Evolutionary conservation across 1,284 basidiomycete species (phyloP), one percentile per base, ranked within the genome.

Genomic region (Crepidotus sp.): DNA sequence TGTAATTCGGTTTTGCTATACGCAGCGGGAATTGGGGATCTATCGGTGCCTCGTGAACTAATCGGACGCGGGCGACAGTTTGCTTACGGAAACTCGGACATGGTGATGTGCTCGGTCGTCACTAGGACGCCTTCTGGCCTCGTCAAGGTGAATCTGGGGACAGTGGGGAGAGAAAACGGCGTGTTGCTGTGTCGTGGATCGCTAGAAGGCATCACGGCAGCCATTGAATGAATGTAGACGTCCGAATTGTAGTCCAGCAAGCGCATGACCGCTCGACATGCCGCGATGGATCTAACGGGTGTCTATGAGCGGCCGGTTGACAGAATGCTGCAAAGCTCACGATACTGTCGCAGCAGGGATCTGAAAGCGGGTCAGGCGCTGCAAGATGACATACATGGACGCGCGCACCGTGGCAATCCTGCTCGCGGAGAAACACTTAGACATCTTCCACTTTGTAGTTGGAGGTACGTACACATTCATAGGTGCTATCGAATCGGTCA

Each of bases 281-380:
- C 76, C 17, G 79, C 76, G 38, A 80, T 76, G 7, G 74, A 68
- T 21, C 76, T 80, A 50, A 24, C 45, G 32, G 37, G 21, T 13
- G 40, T 41, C 38, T 29, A 42, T 46, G 35, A 44, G 39, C 24
- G 41, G 26, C 24, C 37, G 37, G 33, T n/a, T 15, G 13, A 14
- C 25, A 36, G 19, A 18, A 15, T 26, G 38, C 18, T 39, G 42
- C 17, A 55, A 22, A 22, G 3, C 72, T 51, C 61, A 82, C 80
- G 77, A 76, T 46, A 80, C 63, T 11, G 74, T 70, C 13, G 78
- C 77, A 33, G 80, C 78, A 25, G 80, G 80, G 26, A 81, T 68
- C 79, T 80, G 15, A 5, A 31, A 5, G 8, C 10, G 9, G 25
- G 18, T 35, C 15, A 36, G 11, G 6, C 4, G 13, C 1, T 26